Evolutionary conservation across 345 rosid species (phyloP).

Genomic region (Microthlaspi erraticum): DNA sequence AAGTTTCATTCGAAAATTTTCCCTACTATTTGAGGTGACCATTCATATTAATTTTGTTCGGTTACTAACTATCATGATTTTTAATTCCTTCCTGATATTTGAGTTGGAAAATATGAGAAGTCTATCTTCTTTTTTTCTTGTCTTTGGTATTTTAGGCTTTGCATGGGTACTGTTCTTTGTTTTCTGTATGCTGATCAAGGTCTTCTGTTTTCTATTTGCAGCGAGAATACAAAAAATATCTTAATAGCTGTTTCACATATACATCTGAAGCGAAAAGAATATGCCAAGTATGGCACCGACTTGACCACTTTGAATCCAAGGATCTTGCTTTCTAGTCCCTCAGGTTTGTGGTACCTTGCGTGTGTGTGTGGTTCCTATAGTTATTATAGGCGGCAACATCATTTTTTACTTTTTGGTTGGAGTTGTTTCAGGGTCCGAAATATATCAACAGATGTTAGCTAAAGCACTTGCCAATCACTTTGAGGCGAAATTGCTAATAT

Average conservation of each 20-base stretch:
- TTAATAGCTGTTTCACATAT: slow-evolving; percentile 78
- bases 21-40: slow-evolving; percentile 87
- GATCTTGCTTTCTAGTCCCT: slow-evolving; percentile 93
- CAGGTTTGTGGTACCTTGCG: slow-evolving; percentile 58
- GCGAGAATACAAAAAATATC: slow-evolving; percentile 80
- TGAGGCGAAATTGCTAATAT: slow-evolving; percentile 81
- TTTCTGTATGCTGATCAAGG: slow-evolving; percentile 22
- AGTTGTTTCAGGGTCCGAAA: slow-evolving; percentile 73
- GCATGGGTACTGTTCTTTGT: slow-evolving; percentile 1
- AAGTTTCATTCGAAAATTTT: slow-evolving; percentile 78
- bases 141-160: neutral
- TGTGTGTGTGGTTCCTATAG: slow-evolving; percentile 10
- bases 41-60: slow-evolving; percentile 18
- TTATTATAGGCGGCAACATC: slow-evolving; percentile 29
- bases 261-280: slow-evolving; percentile 81
- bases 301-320: slow-evolving; percentile 77
- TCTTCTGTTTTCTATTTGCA: slow-evolving; percentile 43
- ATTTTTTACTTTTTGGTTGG: slow-evolving; percentile 24
- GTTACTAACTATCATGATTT: neutral
- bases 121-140: neutral
- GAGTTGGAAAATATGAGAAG: neutral
- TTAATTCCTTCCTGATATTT: neutral
- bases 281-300: slow-evolving; percentile 72
- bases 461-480: slow-evolving; percentile 86
- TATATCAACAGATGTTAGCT: slow-evolving; percentile 89